These are phyloP conservation scores for Populus ilicifolia DNA, from an alignment of 345 rosid genomes.

Conservation along the genomic window DNA sequence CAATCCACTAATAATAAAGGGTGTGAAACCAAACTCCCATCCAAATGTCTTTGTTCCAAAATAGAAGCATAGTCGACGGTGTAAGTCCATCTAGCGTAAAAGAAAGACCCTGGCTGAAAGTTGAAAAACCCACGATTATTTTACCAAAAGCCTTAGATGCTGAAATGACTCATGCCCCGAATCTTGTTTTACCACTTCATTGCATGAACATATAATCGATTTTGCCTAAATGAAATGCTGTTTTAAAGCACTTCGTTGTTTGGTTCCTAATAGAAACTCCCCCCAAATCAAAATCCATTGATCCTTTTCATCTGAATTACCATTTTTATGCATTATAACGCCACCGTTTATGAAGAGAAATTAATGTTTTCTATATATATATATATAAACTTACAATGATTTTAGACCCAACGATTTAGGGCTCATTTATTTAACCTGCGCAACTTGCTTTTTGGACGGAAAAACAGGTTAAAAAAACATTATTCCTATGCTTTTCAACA, in stretches of 20 bases:
- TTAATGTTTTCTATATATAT: too few species aligned
- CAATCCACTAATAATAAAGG: background rate
- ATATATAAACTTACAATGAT: too few species aligned
- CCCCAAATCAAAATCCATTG: background rate
- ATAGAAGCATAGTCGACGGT: too few species aligned
- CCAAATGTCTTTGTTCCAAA: background rate
- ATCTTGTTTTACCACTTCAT: too few species aligned
- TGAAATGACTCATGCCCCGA: background rate
- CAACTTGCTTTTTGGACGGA: too few species aligned
- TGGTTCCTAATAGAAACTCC: background rate
- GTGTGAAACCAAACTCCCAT: background rate
- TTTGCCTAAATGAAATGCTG: background rate
- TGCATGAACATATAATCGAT: too few species aligned
- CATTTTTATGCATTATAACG: too few species aligned
- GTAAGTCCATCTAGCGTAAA: background rate
- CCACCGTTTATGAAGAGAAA: too few species aligned
- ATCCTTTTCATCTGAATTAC: background rate
- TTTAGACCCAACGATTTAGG: too few species aligned
- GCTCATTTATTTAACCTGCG: too few species aligned
- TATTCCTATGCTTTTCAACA: too few species aligned
- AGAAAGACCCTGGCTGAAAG: background rate
- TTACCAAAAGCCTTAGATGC: background rate
- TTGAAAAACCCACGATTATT: background rate
- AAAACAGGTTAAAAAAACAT: too few species aligned
- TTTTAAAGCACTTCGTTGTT: background rate